Base-by-base conservation (phyloP, 2,329 filamentous ascomycete species). In the Talaromyces sp. region DNA sequence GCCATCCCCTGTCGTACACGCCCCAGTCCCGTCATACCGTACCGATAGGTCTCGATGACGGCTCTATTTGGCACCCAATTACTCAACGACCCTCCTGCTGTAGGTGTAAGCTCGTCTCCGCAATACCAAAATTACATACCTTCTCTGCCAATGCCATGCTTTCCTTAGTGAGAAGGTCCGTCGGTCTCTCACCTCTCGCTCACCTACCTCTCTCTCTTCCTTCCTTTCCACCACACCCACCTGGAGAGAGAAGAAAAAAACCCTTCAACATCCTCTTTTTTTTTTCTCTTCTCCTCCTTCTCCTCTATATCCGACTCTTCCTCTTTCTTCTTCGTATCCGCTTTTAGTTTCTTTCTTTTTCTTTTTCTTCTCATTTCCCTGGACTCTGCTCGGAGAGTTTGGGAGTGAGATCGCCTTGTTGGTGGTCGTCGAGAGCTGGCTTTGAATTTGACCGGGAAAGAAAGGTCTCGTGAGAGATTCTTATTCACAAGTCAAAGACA, bases 211-310 rank as follows among this genome's bases (percentile, higher is more conserved):
- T 53, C 71, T 72, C 68, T 72, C 68, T 72, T 71, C 71, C 70
- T 71, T 72, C 75, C 76, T 75, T 72, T 71, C 71, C 73, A 69
- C 73, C 76, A 77, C 76, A 78, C 73, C 75, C 74, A 75, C 72
- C 75, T 78, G 76, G 76, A 78, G 76, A 77, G 76, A 77, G 76
- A 59, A 63, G 53, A 63, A 56, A 78, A 70, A 71, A 72, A 59
- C 72, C 71, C 72, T 74, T 76, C 74, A 69, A 74, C 71, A 72
- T 71, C 73, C 72, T 75, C 74, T 63, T 54, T 72, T 75, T 69
- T 69, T 70, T 69, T 69, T 70, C 72, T 69, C 71, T 74, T 73
- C 71, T 70, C 73, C 73, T 71, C 71, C 72, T 51, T 51, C 47
- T 70, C 73, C 71, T 73, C 70, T 72, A 72, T 53, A 72, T 72